Percentiles rank a stretch among this genome's conserved stretches.
Conservation (phyloP, 805 yeast genomes). For the Maudiozyma pseudohumilis region DNA sequence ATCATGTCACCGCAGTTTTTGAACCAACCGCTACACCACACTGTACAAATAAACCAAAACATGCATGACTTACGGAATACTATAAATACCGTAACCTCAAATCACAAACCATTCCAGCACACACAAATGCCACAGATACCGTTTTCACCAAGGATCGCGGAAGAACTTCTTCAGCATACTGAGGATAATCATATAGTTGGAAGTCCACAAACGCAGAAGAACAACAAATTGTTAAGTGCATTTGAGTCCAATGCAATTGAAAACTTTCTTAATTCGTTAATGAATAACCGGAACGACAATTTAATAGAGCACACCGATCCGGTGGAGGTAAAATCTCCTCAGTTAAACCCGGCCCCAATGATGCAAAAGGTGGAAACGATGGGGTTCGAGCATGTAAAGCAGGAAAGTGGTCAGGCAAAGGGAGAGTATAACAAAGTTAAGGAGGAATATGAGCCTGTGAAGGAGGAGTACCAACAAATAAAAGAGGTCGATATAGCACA, state of each 20-base stretch:
- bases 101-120: not conserved
- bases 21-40: not conserved
- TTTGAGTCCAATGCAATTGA: conserved; percentile 28
- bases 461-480: too few species aligned
- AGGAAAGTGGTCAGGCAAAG: too few species aligned
- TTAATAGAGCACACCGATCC: not conserved
- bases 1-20: not conserved
- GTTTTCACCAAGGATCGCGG: not conserved
- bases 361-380: not conserved
- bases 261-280: conserved; percentile 23
- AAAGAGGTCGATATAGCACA: too few species aligned
- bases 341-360: too few species aligned
- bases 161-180: not conserved
- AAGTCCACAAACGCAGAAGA: not conserved
- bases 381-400: not conserved
- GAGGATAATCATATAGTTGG: not conserved
- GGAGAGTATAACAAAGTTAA: not conserved
- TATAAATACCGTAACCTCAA: too few species aligned
- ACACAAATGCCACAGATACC: not conserved
- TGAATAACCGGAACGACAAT: conserved; percentile 6
- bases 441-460: too few species aligned
- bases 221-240: conserved; percentile 20
- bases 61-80: not conserved
- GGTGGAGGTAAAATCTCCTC: too few species aligned
- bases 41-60: not conserved